These are phyloP conservation scores for Candida nanaspora DNA, from an alignment of 805 yeast genomes.

Conservation along the genomic window DNA sequence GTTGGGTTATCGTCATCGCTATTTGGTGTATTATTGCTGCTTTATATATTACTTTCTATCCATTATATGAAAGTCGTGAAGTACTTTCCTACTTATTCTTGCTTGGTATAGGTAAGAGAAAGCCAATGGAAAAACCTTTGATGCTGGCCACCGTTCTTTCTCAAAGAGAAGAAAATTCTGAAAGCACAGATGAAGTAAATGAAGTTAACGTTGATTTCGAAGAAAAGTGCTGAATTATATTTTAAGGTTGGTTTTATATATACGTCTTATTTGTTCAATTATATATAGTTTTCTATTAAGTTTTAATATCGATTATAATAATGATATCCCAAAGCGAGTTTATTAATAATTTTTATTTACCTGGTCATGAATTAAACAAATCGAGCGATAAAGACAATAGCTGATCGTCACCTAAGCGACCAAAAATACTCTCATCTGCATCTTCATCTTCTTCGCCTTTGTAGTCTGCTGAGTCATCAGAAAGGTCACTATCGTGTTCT, in stretches of 20 bases:
- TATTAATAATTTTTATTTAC: too few relatives aligned
- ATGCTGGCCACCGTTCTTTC: neutral
- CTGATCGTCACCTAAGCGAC: neutral
- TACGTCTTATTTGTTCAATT: too few relatives aligned
- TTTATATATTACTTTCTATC: conserved; percentile 36
- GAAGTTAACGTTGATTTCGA: neutral
- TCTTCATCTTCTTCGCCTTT: neutral
- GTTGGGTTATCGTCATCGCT: conserved; percentile 30
- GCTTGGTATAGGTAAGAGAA: neutral
- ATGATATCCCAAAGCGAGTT: too few relatives aligned
- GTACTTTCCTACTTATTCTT: conserved; percentile 6
- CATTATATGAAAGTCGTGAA: conserved; percentile 37
- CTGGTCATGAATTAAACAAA: neutral
- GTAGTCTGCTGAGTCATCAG: neutral
- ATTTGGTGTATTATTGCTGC: conserved; percentile 32
- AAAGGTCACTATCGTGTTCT: conserved; percentile 1
- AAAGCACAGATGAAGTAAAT: neutral
- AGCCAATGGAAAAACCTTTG: neutral
- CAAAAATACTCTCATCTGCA: conserved; percentile 1
- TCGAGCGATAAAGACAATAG: neutral
- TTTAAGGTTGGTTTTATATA: too few relatives aligned
- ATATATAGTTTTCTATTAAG: too few relatives aligned
- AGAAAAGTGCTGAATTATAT: neutral
- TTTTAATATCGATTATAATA: too few relatives aligned
- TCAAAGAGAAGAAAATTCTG: neutral